phyloP scores from a whole-genome alignment of 2,329 filamentous ascomycete species.

The Paracoccidioides brasiliensis region DNA sequence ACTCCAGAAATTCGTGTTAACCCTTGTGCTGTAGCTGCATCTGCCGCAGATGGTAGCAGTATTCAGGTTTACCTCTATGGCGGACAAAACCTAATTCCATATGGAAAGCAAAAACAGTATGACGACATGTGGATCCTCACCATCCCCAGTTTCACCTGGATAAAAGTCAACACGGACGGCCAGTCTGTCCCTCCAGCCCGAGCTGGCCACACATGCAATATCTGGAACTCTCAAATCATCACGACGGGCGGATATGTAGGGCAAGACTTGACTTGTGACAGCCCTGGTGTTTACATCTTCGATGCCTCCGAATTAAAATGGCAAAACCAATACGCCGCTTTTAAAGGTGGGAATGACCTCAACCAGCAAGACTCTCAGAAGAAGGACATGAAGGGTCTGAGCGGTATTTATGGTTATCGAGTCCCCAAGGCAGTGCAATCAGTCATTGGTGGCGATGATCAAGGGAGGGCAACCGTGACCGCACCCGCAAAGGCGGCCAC shows the following conservation, averaged over 20 bases:
- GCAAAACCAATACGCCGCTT: conserved; percentile 56
- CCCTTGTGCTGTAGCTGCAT: conserved; percentile 61
- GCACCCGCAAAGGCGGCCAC: conserved; percentile 50
- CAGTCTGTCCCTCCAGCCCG: conserved; percentile 43
- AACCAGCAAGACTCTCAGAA: conserved; percentile 41
- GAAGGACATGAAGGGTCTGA: conserved; percentile 43
- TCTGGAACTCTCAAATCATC: conserved; percentile 71
- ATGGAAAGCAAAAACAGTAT: conserved; percentile 46
- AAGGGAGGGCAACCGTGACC: conserved; percentile 57
- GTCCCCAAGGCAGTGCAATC: conserved; percentile 52
- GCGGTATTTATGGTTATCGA: conserved; percentile 50
- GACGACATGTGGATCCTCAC: conserved; percentile 69
- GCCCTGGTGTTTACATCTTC: conserved; percentile 60
- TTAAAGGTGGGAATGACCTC: conserved; percentile 38
- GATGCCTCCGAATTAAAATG: conserved; percentile 59
- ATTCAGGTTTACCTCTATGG: conserved; percentile 71
- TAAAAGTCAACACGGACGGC: conserved; percentile 44
- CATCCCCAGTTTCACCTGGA: conserved; percentile 71
- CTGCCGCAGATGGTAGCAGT: conserved; percentile 57
- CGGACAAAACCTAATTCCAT: conserved; percentile 58
- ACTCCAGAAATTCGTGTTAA: conserved; percentile 48
- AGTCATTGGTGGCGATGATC: conserved; percentile 53
- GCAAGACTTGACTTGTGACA: conserved; percentile 49
- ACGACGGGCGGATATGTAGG: conserved; percentile 60
- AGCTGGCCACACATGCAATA: conserved; percentile 62